Evolutionary conservation across 495 filamentous ascomycete genomes (phyloP).

Genomic region (Elaphomyces granulatus): DNA sequence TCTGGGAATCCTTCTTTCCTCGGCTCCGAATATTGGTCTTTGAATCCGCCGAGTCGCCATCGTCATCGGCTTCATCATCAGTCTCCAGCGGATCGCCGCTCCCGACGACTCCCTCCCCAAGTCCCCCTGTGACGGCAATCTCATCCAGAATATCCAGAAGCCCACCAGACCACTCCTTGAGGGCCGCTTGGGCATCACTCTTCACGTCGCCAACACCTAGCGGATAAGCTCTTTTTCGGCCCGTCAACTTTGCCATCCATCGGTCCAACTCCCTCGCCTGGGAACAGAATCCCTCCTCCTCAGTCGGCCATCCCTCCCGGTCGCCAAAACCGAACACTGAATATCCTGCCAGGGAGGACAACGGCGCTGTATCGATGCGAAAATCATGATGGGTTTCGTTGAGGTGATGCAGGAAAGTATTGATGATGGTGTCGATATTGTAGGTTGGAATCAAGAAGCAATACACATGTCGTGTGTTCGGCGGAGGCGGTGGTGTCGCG

Average conservation of each 20-base stretch:
- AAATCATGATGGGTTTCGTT: slow-evolving; percentile 91
- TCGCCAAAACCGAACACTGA: slow-evolving; percentile 92
- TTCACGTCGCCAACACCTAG: slow-evolving; percentile 81
- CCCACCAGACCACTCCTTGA: slow-evolving; percentile 66
- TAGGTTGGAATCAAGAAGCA: slow-evolving; percentile 73
- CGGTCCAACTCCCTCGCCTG: slow-evolving; percentile 81
- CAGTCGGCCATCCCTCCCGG: slow-evolving; percentile 76
- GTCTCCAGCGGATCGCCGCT: slow-evolving; percentile 76
- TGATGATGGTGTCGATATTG: slow-evolving; percentile 79
- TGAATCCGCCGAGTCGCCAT: slow-evolving; percentile 23
- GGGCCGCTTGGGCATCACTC: slow-evolving; percentile 43
- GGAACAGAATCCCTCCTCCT: slow-evolving; percentile 80
- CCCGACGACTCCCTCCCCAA: slow-evolving; percentile 67
- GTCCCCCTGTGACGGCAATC: slow-evolving; percentile 41
- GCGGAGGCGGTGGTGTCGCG: slow-evolving; percentile 33
- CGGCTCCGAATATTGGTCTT: slow-evolving; percentile 17
- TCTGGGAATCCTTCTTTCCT: slow-evolving; percentile 27
- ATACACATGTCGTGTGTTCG: slow-evolving; percentile 59
- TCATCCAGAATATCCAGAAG: slow-evolving; percentile 58
- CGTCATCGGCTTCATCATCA: slow-evolving; percentile 51
- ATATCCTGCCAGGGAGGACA: slow-evolving; percentile 66
- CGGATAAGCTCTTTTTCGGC: slow-evolving; percentile 64
- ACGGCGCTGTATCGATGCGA: slow-evolving; percentile 76
- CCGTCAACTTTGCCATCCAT: slow-evolving; percentile 89
- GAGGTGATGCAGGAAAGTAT: slow-evolving; percentile 68